Evolutionary conservation across 768 basidiomycete species (phyloP).

Genomic region (Candolleomyces aberdarensis): DNA sequence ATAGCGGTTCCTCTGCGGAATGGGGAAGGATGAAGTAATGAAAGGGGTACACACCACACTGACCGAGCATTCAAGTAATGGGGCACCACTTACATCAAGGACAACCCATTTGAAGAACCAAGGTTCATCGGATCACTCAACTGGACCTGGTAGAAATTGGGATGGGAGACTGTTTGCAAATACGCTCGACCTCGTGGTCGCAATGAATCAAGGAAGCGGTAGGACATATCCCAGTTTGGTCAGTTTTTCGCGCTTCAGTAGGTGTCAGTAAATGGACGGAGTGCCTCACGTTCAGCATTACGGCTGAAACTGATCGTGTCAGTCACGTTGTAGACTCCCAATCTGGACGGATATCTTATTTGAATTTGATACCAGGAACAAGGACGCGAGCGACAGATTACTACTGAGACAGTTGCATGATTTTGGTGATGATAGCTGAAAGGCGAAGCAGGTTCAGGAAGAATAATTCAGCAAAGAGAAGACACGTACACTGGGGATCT

Average conservation of each 20-base stretch:
- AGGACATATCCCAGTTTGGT: slow-evolving; percentile 6
- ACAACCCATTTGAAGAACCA: background rate
- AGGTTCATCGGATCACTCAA: background rate
- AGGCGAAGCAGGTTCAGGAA: slow-evolving; percentile 10
- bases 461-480: slow-evolving; percentile 8
- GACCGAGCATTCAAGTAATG: background rate
- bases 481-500: slow-evolving; percentile 66
- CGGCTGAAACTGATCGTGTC: background rate
- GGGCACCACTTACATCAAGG: background rate
- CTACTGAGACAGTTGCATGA: slow-evolving; percentile 44
- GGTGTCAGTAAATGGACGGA: too few relatives aligned
- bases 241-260: slow-evolving; percentile 6
- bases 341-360: too few relatives aligned
- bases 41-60: background rate
- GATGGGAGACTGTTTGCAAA: background rate
- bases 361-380: too few relatives aligned
- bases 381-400: background rate
- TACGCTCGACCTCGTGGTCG: slow-evolving; percentile 6
- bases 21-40: background rate
- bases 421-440: slow-evolving; percentile 48
- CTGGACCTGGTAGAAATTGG: background rate
- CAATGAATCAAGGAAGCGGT: background rate
- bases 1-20: background rate
- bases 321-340: too few relatives aligned
- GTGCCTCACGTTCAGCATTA: background rate